Percentiles rank a stretch among this genome's conserved stretches.
Conservation (phyloP, 2,329 filamentous ascomycete species). For the Sporothrix variecibatus region DNA sequence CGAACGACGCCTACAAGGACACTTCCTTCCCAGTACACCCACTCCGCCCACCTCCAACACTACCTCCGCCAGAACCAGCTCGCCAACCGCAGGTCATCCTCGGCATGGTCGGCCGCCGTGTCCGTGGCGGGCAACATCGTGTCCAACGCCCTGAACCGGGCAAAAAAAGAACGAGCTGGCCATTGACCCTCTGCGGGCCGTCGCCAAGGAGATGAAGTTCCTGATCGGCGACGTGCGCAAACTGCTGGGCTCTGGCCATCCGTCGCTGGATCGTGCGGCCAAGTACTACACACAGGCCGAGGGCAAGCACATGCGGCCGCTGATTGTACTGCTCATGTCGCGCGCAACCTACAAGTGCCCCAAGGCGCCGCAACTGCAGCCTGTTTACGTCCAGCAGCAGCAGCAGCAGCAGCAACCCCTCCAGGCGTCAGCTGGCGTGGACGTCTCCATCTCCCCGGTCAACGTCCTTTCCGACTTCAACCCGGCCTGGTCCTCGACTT, state of each 20-base stretch:
- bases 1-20: background rate
- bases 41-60: background rate
- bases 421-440: conserved; percentile 51
- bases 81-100: conserved; percentile 41
- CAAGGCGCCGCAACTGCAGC: conserved; percentile 46
- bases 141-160: conserved; percentile 63
- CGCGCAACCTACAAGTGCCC: conserved; percentile 82
- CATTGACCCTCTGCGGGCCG: conserved; percentile 83
- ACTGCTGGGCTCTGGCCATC: conserved; percentile 90
- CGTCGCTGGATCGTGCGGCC: conserved; percentile 87
- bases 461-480: conserved; percentile 77
- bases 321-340: conserved; percentile 95
- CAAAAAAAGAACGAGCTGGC: conserved; percentile 67
- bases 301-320: conserved; percentile 92
- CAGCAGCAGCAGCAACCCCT: conserved; percentile 36
- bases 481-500: conserved; percentile 52
- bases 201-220: conserved; percentile 96
- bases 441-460: conserved; percentile 57
- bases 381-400: background rate
- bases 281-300: conserved; percentile 98
- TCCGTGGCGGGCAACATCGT: conserved; percentile 71
- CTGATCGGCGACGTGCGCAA: conserved; percentile 91
- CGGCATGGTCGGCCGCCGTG: conserved; percentile 76
- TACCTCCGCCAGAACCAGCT: conserved; percentile 13
- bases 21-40: background rate